phyloP scores from a whole-genome alignment of 225 moss, liverwort and hornwort genomes.

The Polytrichum formosum region DNA sequence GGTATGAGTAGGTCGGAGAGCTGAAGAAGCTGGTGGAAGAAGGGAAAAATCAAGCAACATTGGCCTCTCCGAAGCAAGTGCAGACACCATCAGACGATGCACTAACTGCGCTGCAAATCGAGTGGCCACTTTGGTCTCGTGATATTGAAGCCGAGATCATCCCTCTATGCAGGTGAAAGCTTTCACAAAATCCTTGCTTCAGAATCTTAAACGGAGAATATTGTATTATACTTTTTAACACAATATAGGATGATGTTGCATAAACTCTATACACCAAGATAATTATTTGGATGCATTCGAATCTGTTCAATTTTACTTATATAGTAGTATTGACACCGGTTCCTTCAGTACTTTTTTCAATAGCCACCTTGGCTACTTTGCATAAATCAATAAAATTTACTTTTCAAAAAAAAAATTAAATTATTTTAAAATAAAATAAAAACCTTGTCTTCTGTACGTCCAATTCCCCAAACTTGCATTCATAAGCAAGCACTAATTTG shows the following conservation, averaged over 20 bases:
- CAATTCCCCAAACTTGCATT: too few relatives aligned
- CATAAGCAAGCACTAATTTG: too few relatives aligned
- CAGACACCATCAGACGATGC: conserved; percentile 29
- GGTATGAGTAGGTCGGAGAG: conserved; percentile 37
- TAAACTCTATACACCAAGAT: neutral
- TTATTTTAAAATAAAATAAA: too few relatives aligned
- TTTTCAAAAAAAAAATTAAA: too few relatives aligned
- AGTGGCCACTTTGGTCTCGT: conserved; percentile 52
- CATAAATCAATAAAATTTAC: neutral
- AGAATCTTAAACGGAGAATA: neutral
- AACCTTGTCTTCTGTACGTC: neutral
- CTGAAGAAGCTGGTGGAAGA: conserved; percentile 65
- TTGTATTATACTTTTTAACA: neutral
- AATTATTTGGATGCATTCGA: neutral
- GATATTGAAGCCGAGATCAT: conserved; percentile 50
- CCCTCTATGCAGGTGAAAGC: conserved; percentile 31
- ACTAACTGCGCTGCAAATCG: conserved; percentile 33
- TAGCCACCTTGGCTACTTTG: too few relatives aligned
- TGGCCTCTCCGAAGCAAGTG: conserved; percentile 47
- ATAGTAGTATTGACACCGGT: neutral
- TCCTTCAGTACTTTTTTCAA: neutral
- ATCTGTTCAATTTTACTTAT: neutral
- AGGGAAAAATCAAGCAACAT: conserved; percentile 58
- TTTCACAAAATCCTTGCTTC: neutral
- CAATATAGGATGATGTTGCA: neutral